Evolutionary conservation across 2,329 filamentous ascomycete species (phyloP).

Genomic region (Phyllosticta ampelicida): DNA sequence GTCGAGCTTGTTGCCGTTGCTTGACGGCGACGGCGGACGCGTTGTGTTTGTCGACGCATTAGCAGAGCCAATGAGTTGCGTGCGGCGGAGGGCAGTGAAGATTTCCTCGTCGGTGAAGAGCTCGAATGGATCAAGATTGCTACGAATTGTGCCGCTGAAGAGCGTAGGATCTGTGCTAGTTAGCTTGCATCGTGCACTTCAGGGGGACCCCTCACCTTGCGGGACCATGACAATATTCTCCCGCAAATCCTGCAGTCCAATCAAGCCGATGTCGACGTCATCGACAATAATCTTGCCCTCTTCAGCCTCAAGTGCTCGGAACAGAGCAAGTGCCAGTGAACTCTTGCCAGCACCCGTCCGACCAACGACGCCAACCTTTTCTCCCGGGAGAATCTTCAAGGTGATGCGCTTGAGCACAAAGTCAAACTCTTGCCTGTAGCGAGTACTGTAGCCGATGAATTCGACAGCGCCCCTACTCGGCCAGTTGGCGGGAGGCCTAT

Average conservation of each 20-base stretch:
- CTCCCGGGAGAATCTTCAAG: conserved; percentile 73
- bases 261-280: conserved; percentile 75
- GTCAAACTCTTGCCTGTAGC: conserved; percentile 79
- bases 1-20: conserved; percentile 15
- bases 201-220: conserved; percentile 40
- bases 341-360: conserved; percentile 95
- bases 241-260: conserved; percentile 86
- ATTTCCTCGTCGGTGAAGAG: conserved; percentile 85
- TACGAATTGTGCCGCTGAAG: conserved; percentile 84
- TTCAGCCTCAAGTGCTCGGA: conserved; percentile 87
- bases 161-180: conserved; percentile 62
- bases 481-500: conserved; percentile 70
- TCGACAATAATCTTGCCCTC: conserved; percentile 84
- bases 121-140: conserved; percentile 85
- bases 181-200: conserved; percentile 11
- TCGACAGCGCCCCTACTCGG: conserved; percentile 76
- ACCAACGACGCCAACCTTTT: conserved; percentile 95
- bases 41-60: conserved; percentile 27
- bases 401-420: conserved; percentile 73
- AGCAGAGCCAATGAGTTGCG: conserved; percentile 65
- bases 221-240: conserved; percentile 95
- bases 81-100: conserved; percentile 72
- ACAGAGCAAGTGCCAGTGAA: conserved; percentile 82
- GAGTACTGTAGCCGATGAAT: conserved; percentile 68
- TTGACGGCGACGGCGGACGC: conserved; percentile 19